Conservation (phyloP, 306 rosid species). For the Prunus campanulata region DNA sequence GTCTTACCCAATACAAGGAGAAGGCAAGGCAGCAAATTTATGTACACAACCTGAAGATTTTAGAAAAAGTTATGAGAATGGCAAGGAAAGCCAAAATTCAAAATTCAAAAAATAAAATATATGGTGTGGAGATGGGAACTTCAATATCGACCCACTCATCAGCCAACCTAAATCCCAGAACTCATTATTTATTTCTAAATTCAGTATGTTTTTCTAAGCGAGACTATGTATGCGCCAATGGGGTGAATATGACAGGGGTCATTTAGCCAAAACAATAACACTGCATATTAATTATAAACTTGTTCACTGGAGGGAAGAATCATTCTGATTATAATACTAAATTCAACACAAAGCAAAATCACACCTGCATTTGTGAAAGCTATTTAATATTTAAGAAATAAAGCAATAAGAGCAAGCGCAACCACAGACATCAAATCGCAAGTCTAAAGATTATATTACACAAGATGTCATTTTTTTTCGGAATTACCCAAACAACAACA, state of each 20-base stretch:
- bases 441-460: conserved; percentile 5
- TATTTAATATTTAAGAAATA: background rate
- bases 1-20: conserved; percentile 19
- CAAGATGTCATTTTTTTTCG: background rate
- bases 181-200: background rate
- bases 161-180: background rate
- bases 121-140: background rate
- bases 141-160: background rate
- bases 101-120: no score
- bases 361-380: background rate
- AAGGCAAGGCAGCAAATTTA: conserved; percentile 20
- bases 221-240: no score
- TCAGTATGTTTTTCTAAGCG: background rate
- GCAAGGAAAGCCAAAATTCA: conserved; percentile 4
- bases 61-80: background rate
- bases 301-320: background rate
- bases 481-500: background rate
- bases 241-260: background rate
- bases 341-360: background rate
- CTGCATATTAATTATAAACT: background rate
- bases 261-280: background rate
- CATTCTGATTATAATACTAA: background rate
- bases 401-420: background rate
- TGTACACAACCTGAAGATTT: conserved; percentile 30
- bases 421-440: conserved; percentile 1